Base-by-base conservation (phyloP, 2,329 filamentous ascomycete species). In the Fusarium tupiense region DNA sequence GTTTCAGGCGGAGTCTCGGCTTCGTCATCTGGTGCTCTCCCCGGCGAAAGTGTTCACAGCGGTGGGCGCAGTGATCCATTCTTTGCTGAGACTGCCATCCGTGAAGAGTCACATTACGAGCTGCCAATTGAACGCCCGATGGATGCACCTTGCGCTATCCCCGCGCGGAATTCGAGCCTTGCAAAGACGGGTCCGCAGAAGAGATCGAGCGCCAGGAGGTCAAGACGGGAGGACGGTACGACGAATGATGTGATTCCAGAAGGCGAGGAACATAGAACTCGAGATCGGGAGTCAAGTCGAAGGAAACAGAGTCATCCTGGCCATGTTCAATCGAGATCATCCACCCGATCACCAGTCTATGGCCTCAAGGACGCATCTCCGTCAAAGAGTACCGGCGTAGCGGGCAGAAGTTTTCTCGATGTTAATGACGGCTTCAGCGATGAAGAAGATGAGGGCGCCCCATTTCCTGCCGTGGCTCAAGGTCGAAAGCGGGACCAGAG, bases 381-480 rank as follows among this genome's bases (percentile, higher is more conserved):
- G 2, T 71, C 73, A 7, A 71, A 71, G 35, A 61, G 68, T 6
- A 70, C 71, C 29, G 71, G 75, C 8, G 73, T 76, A 5, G 75
- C 74, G 8, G 72, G 73, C 6, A 60, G 73, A 29, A 73, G 67
- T 12, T 74, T 77, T 47, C 75, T 80, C 8, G 74, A 77, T 29
- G 78, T 80, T 14, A 82, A 84, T 24, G 80, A 83, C 16, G 57
- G 68, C 29, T 69, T 72, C n/a, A 72, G 75, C 16, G 71, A 76
- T 1, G 81, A 83, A 17, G 81, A 84, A 6, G 89, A 93, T 29
- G 91, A 93, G 24, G 91, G 90, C 20, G 93, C 93, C 0, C 92
- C 93, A 3, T 92, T 90, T 24, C 92, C 93, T 1, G 87, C 91
- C 3, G 87, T 94, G 13, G 87, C 91, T 22, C 92, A 92, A 71